These are phyloP conservation scores for Trichoderma harzianum DNA, from an alignment of 2,329 filamentous ascomycete species.

Conservation along the genomic window DNA sequence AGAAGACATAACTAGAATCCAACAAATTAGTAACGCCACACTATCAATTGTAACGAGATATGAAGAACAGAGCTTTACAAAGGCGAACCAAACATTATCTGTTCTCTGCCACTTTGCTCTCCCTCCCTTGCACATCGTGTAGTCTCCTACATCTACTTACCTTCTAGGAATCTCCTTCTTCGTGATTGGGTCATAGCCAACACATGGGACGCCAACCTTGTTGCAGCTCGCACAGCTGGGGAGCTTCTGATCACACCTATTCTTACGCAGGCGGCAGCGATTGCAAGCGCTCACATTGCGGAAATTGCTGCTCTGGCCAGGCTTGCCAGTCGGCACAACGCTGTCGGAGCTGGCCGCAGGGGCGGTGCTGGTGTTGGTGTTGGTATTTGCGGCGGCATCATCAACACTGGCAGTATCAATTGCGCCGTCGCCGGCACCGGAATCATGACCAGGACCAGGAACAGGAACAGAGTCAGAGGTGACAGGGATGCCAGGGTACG, in stretches of 20 bases:
- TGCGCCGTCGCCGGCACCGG: slow-evolving; percentile 49
- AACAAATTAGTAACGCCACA: slow-evolving; percentile 22
- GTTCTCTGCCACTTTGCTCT: neutral
- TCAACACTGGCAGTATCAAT: slow-evolving; percentile 26
- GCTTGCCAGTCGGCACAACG: slow-evolving; percentile 39
- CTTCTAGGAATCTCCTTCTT: slow-evolving; percentile 92
- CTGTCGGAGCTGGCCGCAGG: slow-evolving; percentile 25
- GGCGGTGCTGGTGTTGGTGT: slow-evolving; percentile 3
- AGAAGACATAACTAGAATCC: slow-evolving; percentile 78
- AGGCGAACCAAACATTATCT: neutral
- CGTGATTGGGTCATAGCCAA: slow-evolving; percentile 94
- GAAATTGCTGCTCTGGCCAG: slow-evolving; percentile 63
- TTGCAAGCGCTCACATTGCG: slow-evolving; percentile 94
- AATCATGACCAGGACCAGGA: slow-evolving; percentile 57
- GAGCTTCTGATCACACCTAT: slow-evolving; percentile 88
- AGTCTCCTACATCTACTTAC: slow-evolving; percentile 53
- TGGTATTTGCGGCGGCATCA: neutral
- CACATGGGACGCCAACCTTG: slow-evolving; percentile 86
- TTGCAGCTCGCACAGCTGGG: slow-evolving; percentile 89
- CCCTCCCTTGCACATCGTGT: neutral
- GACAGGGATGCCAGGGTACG: slow-evolving; percentile 11
- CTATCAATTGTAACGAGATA: neutral
- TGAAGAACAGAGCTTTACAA: neutral
- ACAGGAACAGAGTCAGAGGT: slow-evolving; percentile 36
- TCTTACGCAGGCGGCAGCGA: slow-evolving; percentile 86